Conservation (phyloP, 2,329 filamentous ascomycete genomes). For the Ceratocystis papillata region DNA sequence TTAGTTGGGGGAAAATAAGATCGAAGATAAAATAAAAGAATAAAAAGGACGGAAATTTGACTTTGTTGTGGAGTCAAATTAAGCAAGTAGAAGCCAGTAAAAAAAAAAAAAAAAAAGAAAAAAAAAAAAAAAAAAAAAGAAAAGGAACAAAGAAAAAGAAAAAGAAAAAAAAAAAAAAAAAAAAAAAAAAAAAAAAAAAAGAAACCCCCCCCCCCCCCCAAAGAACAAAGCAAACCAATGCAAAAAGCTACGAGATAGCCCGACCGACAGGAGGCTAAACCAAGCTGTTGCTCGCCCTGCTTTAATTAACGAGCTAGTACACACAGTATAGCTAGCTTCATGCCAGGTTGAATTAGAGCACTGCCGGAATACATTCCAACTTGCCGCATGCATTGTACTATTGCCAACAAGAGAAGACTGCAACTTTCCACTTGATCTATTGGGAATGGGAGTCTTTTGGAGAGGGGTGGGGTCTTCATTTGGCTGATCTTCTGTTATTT, state of each 20-base stretch:
- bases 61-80: background rate
- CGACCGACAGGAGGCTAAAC: background rate
- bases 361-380: background rate
- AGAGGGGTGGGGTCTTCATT: background rate
- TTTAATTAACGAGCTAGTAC: background rate
- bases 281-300: background rate
- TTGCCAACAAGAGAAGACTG: background rate
- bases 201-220: no score
- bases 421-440: background rate
- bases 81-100: background rate
- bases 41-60: background rate
- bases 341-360: background rate
- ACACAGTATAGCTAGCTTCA: background rate
- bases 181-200: no score
- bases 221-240: no score
- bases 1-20: background rate
- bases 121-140: no score
- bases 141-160: no score
- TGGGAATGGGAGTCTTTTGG: background rate
- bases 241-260: background rate
- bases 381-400: background rate
- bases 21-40: constrained; percentile 1
- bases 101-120: background rate
- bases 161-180: no score
- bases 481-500: background rate